A percentile compares a stretch with the other conserved stretches of the same genome.
phyloP scores from a whole-genome alignment of 2,329 filamentous ascomycete genomes.

The Penicillium sp. region DNA sequence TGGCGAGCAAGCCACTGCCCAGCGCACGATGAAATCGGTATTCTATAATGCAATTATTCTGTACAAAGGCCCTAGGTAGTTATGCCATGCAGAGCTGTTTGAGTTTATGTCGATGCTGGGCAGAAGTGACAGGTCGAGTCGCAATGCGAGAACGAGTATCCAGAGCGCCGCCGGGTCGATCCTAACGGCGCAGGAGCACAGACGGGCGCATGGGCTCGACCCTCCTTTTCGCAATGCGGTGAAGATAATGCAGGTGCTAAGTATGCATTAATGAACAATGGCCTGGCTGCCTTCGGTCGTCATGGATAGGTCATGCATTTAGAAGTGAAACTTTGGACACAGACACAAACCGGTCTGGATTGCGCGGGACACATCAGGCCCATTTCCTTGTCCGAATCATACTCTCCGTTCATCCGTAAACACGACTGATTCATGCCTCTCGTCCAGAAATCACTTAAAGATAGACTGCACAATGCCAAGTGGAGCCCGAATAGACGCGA shows the following conservation, averaged over 20 bases:
- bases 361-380: background rate
- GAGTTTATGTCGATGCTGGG: background rate
- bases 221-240: background rate
- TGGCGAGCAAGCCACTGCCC: background rate
- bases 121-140: background rate
- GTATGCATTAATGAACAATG: background rate
- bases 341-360: background rate
- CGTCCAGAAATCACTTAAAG: background rate
- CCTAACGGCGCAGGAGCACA: slow-evolving; percentile 6
- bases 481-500: background rate
- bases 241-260: background rate
- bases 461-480: background rate
- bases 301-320: background rate
- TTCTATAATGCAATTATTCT: no score
- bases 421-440: background rate
- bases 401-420: no score
- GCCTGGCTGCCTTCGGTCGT: background rate
- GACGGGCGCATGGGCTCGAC: background rate
- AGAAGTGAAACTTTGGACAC: background rate
- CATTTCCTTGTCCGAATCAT: background rate
- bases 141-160: background rate
- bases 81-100: background rate
- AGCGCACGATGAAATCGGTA: background rate
- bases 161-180: slow-evolving; percentile 6
- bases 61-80: no score